Evolutionary conservation across 805 yeast species (phyloP).

Genomic region (Saccharomycopsis synnaedendra): DNA sequence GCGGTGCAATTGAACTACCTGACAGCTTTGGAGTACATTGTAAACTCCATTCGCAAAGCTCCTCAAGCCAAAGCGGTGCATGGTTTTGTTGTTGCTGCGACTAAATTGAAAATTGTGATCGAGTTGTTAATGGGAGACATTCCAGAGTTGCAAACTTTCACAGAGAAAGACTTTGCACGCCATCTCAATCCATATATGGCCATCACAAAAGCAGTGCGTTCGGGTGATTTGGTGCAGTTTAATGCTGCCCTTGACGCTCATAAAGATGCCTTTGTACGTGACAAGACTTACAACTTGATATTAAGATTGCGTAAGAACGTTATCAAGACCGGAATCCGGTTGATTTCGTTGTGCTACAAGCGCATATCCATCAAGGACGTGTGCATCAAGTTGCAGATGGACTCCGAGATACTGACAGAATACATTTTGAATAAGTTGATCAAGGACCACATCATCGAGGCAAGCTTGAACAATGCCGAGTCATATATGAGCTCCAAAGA

Average conservation of each 20-base stretch:
- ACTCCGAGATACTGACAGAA: slow-evolving; percentile 92
- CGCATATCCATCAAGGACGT: slow-evolving; percentile 87
- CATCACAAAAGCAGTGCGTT: slow-evolving; percentile 82
- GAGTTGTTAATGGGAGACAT: slow-evolving; percentile 94
- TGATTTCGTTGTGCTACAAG: slow-evolving; percentile 83
- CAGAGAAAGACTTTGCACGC: slow-evolving; percentile 45
- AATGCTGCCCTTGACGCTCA: slow-evolving; percentile 56
- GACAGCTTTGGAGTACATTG: slow-evolving; percentile 77
- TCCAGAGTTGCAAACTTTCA: slow-evolving; percentile 79
- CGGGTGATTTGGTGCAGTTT: slow-evolving; percentile 80
- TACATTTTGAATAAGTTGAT: slow-evolving; percentile 95
- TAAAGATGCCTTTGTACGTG: slow-evolving; percentile 52
- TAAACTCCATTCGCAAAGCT: slow-evolving; percentile 92
- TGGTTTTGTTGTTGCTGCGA: slow-evolving; percentile 84
- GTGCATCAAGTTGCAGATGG: slow-evolving; percentile 83
- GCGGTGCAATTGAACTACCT: slow-evolving; percentile 91
- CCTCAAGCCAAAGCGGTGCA: slow-evolving; percentile 79
- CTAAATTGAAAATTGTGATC: slow-evolving; percentile 77
- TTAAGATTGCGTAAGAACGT: slow-evolving; percentile 91
- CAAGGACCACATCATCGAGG: slow-evolving; percentile 95
- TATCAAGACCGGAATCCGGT: slow-evolving; percentile 93
- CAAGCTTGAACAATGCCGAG: slow-evolving; percentile 77
- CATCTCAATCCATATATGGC: slow-evolving; percentile 73
- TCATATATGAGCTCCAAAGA: slow-evolving; percentile 91
- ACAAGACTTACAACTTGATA: slow-evolving; percentile 75